phyloP scores from a whole-genome alignment of 257 asterid genomes.

The Solanum chmielewskii region DNA sequence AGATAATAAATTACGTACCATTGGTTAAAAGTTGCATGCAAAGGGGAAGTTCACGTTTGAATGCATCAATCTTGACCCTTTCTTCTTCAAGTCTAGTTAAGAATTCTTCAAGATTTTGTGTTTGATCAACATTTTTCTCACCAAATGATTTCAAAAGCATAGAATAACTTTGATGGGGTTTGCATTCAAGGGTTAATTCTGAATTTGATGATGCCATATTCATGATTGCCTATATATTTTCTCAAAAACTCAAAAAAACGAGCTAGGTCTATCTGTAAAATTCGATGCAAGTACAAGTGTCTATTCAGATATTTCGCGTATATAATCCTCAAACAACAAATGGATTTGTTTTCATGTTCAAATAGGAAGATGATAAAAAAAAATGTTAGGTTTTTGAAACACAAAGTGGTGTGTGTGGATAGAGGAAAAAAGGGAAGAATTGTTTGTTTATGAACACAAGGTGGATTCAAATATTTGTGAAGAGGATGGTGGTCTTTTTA shows the following conservation, averaged over 20 bases:
- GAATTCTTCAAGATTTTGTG: slow-evolving; percentile 69
- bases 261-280: not conserved
- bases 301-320: not conserved
- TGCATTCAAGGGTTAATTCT: slow-evolving; percentile 66
- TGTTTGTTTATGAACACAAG: slow-evolving; percentile 46
- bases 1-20: slow-evolving; percentile 31
- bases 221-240: slow-evolving; percentile 4
- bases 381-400: slow-evolving; percentile 14
- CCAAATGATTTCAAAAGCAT: slow-evolving; percentile 61
- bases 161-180: slow-evolving; percentile 53
- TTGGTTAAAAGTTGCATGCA: slow-evolving; percentile 90
- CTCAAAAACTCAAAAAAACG: not conserved
- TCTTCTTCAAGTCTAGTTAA: slow-evolving; percentile 80
- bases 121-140: slow-evolving; percentile 24
- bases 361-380: not conserved
- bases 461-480: slow-evolving; percentile 20
- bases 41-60: slow-evolving; percentile 97
- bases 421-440: slow-evolving; percentile 24
- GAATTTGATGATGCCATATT: slow-evolving; percentile 57
- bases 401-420: slow-evolving; percentile 11
- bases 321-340: not conserved
- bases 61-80: slow-evolving; percentile 86
- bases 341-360: not conserved
- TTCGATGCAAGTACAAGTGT: not conserved
- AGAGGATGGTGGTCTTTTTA: slow-evolving; percentile 18